Percentiles rank a stretch among this genome's conserved stretches.
Evolutionary conservation across 345 rosid genomes (phyloP).

Genomic region (Ceriops zippeliana): DNA sequence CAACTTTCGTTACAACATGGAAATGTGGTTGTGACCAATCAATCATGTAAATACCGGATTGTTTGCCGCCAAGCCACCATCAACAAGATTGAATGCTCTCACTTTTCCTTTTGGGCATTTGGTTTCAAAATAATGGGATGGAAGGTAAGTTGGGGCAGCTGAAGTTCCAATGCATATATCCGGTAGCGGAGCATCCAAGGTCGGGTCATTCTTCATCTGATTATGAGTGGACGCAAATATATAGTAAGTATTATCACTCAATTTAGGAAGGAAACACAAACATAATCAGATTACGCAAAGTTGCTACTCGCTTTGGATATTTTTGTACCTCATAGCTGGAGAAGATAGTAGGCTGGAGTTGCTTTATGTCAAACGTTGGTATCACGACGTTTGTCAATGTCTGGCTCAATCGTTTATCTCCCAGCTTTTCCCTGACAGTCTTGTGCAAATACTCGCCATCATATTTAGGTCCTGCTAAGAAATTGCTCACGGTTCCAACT

Average conservation of each 20-base stretch:
- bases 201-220: constrained; percentile 34
- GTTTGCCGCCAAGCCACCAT: constrained; percentile 78
- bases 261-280: too few species aligned
- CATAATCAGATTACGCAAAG: too few species aligned
- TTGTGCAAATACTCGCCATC: too few species aligned
- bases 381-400: constrained; percentile 70
- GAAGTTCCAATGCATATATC: constrained; percentile 63
- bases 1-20: not conserved
- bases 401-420: constrained; percentile 43
- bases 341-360: constrained; percentile 65
- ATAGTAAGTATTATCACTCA: not conserved
- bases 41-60: constrained; percentile 38
- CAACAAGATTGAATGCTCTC: constrained; percentile 57
- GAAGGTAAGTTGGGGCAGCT: constrained; percentile 68
- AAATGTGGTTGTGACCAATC: not conserved
- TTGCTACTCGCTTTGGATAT: too few species aligned
- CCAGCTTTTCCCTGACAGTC: too few species aligned
- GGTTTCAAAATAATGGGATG: constrained; percentile 42
- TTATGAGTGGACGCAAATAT: too few species aligned
- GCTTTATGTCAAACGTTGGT: constrained; percentile 68
- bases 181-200: constrained; percentile 44
- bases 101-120: constrained; percentile 28
- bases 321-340: constrained; percentile 47
- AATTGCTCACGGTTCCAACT: too few species aligned
- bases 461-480: too few species aligned